phyloP scores from a whole-genome alignment of 2,329 filamentous ascomycete genomes.

The Talaromyces verruculosus region DNA sequence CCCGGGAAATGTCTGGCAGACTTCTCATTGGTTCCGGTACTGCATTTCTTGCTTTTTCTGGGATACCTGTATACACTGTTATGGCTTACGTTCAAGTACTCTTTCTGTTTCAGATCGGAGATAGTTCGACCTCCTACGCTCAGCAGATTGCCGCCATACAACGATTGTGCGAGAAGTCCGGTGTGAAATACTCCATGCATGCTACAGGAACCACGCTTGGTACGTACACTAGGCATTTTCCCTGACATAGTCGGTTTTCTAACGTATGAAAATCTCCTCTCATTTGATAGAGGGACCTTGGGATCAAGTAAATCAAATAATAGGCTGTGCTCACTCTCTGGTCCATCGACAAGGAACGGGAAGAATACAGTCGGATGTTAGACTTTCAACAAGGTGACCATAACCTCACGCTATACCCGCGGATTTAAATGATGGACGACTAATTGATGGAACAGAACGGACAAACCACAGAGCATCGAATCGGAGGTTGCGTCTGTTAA shows the following conservation, averaged over 20 bases:
- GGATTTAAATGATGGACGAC: background rate
- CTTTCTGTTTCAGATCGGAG: constrained; percentile 58
- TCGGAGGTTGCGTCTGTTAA: constrained; percentile 67
- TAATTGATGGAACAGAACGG: constrained; percentile 56
- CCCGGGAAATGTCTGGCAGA: constrained; percentile 75
- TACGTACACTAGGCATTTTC: constrained; percentile 42
- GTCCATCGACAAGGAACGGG: constrained; percentile 72
- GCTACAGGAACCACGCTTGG: constrained; percentile 84
- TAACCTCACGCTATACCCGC: background rate
- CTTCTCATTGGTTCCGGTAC: constrained; percentile 74
- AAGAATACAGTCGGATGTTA: constrained; percentile 80
- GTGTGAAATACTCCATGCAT: constrained; percentile 79
- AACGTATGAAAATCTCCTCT: background rate
- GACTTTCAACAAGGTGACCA: constrained; percentile 68
- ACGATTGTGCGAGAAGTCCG: constrained; percentile 71
- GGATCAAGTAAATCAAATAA: constrained; percentile 76
- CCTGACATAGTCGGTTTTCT: background rate
- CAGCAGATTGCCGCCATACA: constrained; percentile 83
- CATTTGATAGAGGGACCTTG: constrained; percentile 70
- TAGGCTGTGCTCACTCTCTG: constrained; percentile 73
- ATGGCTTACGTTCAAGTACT: background rate
- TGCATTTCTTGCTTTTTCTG: background rate
- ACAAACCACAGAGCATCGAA: constrained; percentile 73
- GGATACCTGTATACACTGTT: too few species aligned
- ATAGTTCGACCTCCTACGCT: constrained; percentile 67